Evolutionary conservation across 1,139 yeast species (phyloP), one percentile per base, ranked within the genome.

Genomic region (Groenewaldozyma auringiensis): DNA sequence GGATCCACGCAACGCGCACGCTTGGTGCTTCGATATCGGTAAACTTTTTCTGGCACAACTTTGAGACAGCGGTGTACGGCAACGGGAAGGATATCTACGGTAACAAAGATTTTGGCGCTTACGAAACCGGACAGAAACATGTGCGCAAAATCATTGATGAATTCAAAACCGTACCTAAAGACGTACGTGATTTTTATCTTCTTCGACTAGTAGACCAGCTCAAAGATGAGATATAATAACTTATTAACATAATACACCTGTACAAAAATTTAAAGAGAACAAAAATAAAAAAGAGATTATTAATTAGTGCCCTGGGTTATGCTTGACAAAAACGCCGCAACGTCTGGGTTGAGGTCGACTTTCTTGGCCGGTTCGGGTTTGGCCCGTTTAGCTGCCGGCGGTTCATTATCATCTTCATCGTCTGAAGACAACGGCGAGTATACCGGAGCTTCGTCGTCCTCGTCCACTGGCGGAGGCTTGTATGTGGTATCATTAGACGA

Each of bases 371-470:
- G 51, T 8, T 49, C 55, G n/a, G 51, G 49, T 40, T 53, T 57
- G 27, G 51, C 50, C 52, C 63, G 61, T 47, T 63, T 61, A 6
- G 63, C 47, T 1, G 59, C 56, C 2, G 64, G 53, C 9, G 25
- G 56, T 48, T 54, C 62, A 31, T 53, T 46, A 17, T 56, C 66
- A 21, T 59, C 64, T 4, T 65, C 66, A 6, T 64, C 67, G 39
- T 66, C 67, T 13, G 61, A 61, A 29, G 61, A 57, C 21, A 58
- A 53, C 17, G 67, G 62, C 20, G 60, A 66, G 50, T 70, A 69
- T 2, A 65, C 62, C 3, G 74, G 72, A n/a, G 67, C 61, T 18
- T 56, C 61, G 16, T 62, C 71, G 25, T 64, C 67, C 17, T 67
- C 53, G 27, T 55, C 51, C 22, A 48, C 47, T 40, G 49, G 53